A percentile compares a stretch with the other conserved stretches of the same genome.
Conservation (phyloP, 495 filamentous ascomycete species). For the Aspergillus kassunensis region DNA sequence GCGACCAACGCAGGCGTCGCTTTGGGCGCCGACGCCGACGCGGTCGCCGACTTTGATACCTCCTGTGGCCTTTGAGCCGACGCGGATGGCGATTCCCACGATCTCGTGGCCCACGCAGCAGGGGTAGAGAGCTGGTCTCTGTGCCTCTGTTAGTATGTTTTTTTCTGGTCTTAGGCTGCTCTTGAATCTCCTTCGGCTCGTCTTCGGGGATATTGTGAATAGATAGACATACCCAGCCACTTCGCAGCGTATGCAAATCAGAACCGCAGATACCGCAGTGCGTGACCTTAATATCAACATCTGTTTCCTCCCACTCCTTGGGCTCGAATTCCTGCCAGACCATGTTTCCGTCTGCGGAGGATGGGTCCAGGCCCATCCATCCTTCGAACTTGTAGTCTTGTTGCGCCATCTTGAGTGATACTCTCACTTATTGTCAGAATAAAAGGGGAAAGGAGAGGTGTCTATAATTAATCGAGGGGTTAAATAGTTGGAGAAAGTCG, state of each 20-base stretch:
- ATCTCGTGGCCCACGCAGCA: slow-evolving; percentile 83
- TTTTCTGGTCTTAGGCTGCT: too few species aligned
- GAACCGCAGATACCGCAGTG: slow-evolving; percentile 47
- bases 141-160: neutral
- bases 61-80: slow-evolving; percentile 61
- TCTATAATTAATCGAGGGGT: too few species aligned
- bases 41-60: slow-evolving; percentile 78
- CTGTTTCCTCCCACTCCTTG: slow-evolving; percentile 76
- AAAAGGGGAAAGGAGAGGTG: too few species aligned
- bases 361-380: slow-evolving; percentile 67
- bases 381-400: slow-evolving; percentile 69
- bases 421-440: too few species aligned
- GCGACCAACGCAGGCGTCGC: slow-evolving; percentile 60
- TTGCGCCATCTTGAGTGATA: slow-evolving; percentile 24
- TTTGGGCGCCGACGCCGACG: slow-evolving; percentile 84
- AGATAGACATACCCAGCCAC: slow-evolving; percentile 56
- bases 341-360: slow-evolving; percentile 69
- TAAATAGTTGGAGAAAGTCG: neutral
- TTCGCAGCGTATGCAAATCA: slow-evolving; percentile 71
- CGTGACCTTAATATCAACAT: slow-evolving; percentile 54
- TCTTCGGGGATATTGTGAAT: neutral
- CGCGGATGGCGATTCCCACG: slow-evolving; percentile 69
- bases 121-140: slow-evolving; percentile 59
- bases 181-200: too few species aligned
- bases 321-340: slow-evolving; percentile 72